A percentile compares a stretch with the other conserved stretches of the same genome.
phyloP scores from a whole-genome alignment of 139 green algal species.

The Nannochloris sp. region DNA sequence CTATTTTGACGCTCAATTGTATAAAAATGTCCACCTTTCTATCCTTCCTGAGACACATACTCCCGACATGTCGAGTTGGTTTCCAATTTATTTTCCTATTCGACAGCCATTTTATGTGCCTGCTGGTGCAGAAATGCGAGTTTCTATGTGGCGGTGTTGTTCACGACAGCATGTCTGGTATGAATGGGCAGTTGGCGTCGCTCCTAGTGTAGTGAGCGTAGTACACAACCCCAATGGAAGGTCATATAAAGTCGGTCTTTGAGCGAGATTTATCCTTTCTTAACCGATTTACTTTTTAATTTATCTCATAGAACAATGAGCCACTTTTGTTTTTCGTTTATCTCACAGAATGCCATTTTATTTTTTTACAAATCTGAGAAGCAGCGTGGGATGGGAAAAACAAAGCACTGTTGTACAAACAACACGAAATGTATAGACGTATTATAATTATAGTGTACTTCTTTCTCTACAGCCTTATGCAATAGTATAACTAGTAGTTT shows the following conservation, averaged over 20 bases:
- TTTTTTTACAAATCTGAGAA: too few species aligned
- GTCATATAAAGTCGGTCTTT: constrained; percentile 76
- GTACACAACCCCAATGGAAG: constrained; percentile 78
- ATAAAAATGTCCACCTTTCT: constrained; percentile 77
- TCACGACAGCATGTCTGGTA: constrained; percentile 86
- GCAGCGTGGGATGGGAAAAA: too few species aligned
- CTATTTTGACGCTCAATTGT: constrained; percentile 94
- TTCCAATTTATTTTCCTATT: constrained; percentile 98
- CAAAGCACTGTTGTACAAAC: too few species aligned
- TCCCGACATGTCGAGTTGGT: constrained; percentile 86
- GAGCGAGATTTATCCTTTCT: too few species aligned
- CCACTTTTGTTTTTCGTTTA: too few species aligned
- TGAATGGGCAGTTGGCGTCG: constrained; percentile 68
- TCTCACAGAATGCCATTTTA: too few species aligned
- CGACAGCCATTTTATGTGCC: constrained; percentile 27
- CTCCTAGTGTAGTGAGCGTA: constrained; percentile 2
- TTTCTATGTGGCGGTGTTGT: constrained; percentile 81
- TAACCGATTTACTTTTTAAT: too few species aligned
- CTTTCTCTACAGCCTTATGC: too few species aligned
- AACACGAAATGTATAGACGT: too few species aligned
- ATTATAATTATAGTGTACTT: too few species aligned
- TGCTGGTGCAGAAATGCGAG: constrained; percentile 34
- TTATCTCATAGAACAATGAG: too few species aligned
- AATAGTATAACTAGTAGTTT: too few species aligned
- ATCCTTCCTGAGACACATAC: constrained; percentile 88